Percentiles rank a stretch among this genome's conserved stretches.
These are phyloP conservation scores for Bacidia rubella DNA, from an alignment of 495 filamentous ascomycete genomes.

Conservation along the genomic window DNA sequence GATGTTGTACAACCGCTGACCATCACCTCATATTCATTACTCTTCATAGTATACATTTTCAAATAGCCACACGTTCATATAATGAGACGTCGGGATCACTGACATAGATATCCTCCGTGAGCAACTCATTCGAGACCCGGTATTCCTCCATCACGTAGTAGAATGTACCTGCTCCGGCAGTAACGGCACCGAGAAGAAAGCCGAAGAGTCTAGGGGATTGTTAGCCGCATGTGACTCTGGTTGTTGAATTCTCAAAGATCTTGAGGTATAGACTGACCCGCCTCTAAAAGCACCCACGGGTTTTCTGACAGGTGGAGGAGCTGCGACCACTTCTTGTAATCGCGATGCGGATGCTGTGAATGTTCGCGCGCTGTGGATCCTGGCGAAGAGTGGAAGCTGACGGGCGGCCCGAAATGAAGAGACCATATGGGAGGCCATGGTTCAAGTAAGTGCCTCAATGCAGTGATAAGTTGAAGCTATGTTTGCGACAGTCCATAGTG, in stretches of 20 bases:
- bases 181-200: constrained; percentile 75
- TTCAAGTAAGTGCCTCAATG: too few relatives aligned
- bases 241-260: background rate
- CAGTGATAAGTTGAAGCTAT: too few relatives aligned
- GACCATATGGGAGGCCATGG: background rate
- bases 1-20: background rate
- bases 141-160: constrained; percentile 90
- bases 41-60: background rate
- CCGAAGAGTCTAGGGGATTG: constrained; percentile 57
- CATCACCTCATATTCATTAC: background rate
- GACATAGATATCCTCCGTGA: constrained; percentile 95
- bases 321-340: constrained; percentile 12
- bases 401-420: background rate
- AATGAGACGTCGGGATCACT: constrained; percentile 25
- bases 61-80: constrained; percentile 15
- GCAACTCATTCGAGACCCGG: constrained; percentile 78
- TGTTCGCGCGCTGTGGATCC: constrained; percentile 8
- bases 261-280: constrained; percentile 40
- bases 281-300: constrained; percentile 86
- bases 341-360: constrained; percentile 2
- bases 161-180: constrained; percentile 70
- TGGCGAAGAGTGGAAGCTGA: background rate
- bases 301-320: constrained; percentile 53
- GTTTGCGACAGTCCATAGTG: too few relatives aligned
- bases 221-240: background rate